These are phyloP conservation scores for Claviceps sp. DNA, from an alignment of 2,329 filamentous ascomycete genomes.

Conservation along the genomic window DNA sequence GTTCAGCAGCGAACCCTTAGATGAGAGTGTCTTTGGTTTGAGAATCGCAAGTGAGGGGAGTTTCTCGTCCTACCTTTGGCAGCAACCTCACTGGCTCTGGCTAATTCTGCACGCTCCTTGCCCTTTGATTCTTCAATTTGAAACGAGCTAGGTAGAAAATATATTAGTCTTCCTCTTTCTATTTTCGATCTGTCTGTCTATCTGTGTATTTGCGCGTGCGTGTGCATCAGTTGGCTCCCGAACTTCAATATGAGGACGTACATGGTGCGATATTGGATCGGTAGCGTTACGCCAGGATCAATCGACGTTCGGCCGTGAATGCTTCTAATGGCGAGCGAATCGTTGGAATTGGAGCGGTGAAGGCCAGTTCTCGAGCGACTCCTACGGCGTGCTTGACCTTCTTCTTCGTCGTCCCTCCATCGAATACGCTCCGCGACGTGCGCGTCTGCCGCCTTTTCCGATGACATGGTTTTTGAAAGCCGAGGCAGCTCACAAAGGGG, in stretches of 20 bases:
- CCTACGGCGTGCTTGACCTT: slow-evolving; percentile 9
- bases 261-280: slow-evolving; percentile 42
- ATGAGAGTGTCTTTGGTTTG: not conserved
- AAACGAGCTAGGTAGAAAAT: slow-evolving; percentile 25
- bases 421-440: slow-evolving; percentile 17
- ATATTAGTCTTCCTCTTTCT: not conserved
- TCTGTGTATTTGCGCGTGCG: not conserved
- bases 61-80: slow-evolving; percentile 24
- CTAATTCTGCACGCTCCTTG: slow-evolving; percentile 24
- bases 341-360: slow-evolving; percentile 16
- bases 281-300: slow-evolving; percentile 21
- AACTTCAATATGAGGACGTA: slow-evolving; percentile 19
- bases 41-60: not conserved
- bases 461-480: slow-evolving; percentile 4
- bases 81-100: slow-evolving; percentile 28
- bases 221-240: not conserved
- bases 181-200: not conserved
- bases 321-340: slow-evolving; percentile 29
- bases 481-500: not conserved
- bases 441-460: slow-evolving; percentile 6
- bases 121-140: slow-evolving; percentile 42
- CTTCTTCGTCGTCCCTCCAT: slow-evolving; percentile 25
- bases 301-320: slow-evolving; percentile 17
- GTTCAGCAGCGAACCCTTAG: not conserved
- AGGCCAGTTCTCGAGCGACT: slow-evolving; percentile 8